Conservation (phyloP, 176 grass and related monocot genomes). For the Dactylis glomerata region DNA sequence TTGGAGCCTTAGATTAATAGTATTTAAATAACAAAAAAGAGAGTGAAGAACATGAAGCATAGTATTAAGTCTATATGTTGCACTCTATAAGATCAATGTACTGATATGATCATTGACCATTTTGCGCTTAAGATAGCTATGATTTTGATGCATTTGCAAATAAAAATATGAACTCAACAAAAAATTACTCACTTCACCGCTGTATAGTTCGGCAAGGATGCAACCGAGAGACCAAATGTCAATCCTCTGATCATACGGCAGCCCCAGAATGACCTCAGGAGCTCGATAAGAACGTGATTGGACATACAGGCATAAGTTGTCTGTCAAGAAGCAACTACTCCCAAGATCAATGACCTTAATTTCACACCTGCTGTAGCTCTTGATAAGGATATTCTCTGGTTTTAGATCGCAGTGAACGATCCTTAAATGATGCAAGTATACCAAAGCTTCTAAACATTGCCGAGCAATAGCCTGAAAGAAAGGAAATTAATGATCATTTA, state of each 20-base stretch:
- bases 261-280: slow-evolving; percentile 93
- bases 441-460: slow-evolving; percentile 88
- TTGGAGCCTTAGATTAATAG: neutral
- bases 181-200: slow-evolving; percentile 61
- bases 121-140: neutral
- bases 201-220: slow-evolving; percentile 88
- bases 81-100: neutral
- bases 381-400: slow-evolving; percentile 97
- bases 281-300: slow-evolving; percentile 98
- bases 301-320: slow-evolving; percentile 81
- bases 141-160: neutral
- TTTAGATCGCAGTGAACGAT: slow-evolving; percentile 96
- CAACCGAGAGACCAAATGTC: slow-evolving; percentile 99
- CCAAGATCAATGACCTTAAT: slow-evolving; percentile 98
- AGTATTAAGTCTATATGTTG: neutral
- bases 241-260: slow-evolving; percentile 93
- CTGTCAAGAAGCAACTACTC: slow-evolving; percentile 96
- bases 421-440: slow-evolving; percentile 80
- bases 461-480: slow-evolving; percentile 69
- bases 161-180: neutral
- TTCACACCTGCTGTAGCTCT: slow-evolving; percentile 97
- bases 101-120: neutral
- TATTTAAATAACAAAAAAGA: slow-evolving; percentile 1
- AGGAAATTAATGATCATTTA: neutral
- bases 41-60: neutral